Evolutionary conservation across 176 grass and related monocot genomes (phyloP).

Genomic region (Eleusine indica): DNA sequence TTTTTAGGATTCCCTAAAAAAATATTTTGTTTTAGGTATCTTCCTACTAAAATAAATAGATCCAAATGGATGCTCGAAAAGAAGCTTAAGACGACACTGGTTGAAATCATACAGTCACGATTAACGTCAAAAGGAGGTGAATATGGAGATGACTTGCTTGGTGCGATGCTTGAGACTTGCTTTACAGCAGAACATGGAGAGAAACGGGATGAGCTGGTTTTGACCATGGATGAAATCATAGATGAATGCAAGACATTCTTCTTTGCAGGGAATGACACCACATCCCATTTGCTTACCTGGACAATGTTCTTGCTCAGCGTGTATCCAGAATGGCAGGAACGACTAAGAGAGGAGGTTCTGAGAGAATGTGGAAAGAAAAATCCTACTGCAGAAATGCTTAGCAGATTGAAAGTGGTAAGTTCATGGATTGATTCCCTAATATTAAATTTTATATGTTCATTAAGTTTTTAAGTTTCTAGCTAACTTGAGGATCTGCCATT

Average conservation of each 20-base stretch:
- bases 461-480: neutral
- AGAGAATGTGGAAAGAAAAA: slow-evolving; percentile 45
- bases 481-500: neutral
- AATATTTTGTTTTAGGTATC: slow-evolving; percentile 34
- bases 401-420: slow-evolving; percentile 53
- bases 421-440: neutral
- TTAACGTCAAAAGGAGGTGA: neutral
- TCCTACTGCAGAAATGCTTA: slow-evolving; percentile 51
- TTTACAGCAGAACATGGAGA: slow-evolving; percentile 8
- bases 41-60: slow-evolving; percentile 50
- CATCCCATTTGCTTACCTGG: slow-evolving; percentile 62
- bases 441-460: neutral
- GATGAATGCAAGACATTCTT: slow-evolving; percentile 77
- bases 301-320: slow-evolving; percentile 55
- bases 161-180: slow-evolving; percentile 56
- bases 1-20: neutral
- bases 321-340: slow-evolving; percentile 62
- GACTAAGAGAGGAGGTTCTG: slow-evolving; percentile 54
- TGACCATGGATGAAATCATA: slow-evolving; percentile 59
- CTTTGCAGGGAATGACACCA: slow-evolving; percentile 67
- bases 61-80: slow-evolving; percentile 49
- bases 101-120: slow-evolving; percentile 40
- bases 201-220: neutral
- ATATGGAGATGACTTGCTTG: slow-evolving; percentile 50
- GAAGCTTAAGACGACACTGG: slow-evolving; percentile 37